These are phyloP conservation scores for Cornus florida DNA, from an alignment of 148 eudicot species.

Conservation along the genomic window DNA sequence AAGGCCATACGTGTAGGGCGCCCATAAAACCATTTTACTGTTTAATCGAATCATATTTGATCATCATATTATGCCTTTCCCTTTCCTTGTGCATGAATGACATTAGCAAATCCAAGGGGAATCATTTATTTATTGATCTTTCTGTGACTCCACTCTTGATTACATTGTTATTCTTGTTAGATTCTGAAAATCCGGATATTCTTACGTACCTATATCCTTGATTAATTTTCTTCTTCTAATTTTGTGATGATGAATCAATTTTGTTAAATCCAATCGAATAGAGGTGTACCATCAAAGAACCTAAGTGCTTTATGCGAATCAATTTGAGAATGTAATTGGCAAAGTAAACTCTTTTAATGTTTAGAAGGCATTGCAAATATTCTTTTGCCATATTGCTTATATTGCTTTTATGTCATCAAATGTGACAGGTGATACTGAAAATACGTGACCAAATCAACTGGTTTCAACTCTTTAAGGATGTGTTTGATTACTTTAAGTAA, in stretches of 20 bases:
- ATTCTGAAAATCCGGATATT: too few relatives aligned
- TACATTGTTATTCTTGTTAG: neutral
- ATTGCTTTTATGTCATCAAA: conserved; percentile 4
- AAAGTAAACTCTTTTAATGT: conserved; percentile 3
- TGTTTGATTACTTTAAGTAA: neutral
- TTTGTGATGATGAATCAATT: too few relatives aligned
- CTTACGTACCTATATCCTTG: too few relatives aligned
- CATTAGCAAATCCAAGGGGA: neutral
- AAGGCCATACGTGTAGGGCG: too few relatives aligned
- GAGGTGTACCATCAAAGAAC: neutral
- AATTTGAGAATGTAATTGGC: neutral
- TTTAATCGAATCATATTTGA: too few relatives aligned
- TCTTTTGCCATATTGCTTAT: conserved; percentile 2
- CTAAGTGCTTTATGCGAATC: neutral
- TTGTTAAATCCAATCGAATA: neutral
- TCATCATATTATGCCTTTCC: neutral
- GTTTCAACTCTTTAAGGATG: neutral
- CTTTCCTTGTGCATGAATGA: neutral
- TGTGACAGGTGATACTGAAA: neutral
- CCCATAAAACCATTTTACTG: neutral
- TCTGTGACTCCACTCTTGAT: neutral
- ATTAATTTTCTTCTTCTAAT: too few relatives aligned
- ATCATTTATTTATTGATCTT: neutral
- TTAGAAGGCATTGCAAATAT: neutral
- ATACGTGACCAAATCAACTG: neutral